Evolutionary conservation across 176 grass and related monocot genomes (phyloP).

Genomic region (Musa itinerans): DNA sequence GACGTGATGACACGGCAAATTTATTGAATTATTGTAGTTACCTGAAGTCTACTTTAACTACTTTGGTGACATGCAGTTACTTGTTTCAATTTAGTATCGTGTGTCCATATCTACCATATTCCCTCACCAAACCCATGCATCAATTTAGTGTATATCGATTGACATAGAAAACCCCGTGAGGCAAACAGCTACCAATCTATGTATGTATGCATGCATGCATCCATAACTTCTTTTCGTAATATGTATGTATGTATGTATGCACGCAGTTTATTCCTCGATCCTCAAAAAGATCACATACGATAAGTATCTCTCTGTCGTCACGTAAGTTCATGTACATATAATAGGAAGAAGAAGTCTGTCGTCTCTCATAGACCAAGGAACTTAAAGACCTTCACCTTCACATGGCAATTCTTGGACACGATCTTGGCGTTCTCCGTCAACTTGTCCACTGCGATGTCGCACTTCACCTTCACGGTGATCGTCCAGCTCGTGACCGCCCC

Average conservation of each 20-base stretch:
- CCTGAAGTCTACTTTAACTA: too few relatives aligned
- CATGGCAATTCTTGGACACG: constrained; percentile 25
- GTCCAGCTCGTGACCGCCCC: constrained; percentile 55
- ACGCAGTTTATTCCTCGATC: background rate
- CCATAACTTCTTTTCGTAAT: background rate
- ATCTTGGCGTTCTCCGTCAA: constrained; percentile 24
- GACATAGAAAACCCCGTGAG: too few relatives aligned
- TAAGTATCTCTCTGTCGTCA: background rate
- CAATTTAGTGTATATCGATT: too few relatives aligned
- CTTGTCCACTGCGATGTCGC: constrained; percentile 52
- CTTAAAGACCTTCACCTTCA: constrained; percentile 34
- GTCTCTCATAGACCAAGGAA: constrained; percentile 38
- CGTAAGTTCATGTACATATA: background rate
- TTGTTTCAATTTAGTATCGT: too few relatives aligned
- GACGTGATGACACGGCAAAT: too few relatives aligned
- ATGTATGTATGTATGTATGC: background rate
- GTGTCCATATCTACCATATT: too few relatives aligned
- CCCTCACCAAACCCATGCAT: too few relatives aligned
- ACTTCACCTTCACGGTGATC: constrained; percentile 51
- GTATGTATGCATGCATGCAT: background rate
- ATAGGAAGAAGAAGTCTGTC: background rate
- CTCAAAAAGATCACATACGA: background rate
- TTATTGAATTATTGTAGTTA: too few relatives aligned
- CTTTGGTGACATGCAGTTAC: too few relatives aligned
- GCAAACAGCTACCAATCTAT: background rate